These are phyloP conservation scores for Eucalyptus dawsonii DNA, from an alignment of 345 rosid genomes.

Conservation along the genomic window DNA sequence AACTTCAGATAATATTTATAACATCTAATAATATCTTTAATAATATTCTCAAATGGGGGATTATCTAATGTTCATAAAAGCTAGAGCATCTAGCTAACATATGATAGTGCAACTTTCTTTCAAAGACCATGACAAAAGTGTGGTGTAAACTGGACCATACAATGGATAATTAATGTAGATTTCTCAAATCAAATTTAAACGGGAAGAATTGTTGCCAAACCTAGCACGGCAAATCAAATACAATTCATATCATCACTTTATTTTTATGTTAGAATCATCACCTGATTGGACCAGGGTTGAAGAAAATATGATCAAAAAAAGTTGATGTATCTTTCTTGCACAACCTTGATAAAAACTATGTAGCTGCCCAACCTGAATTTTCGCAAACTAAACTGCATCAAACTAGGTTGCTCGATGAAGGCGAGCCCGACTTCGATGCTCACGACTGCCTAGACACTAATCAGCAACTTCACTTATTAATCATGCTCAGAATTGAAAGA, in stretches of 20 bases:
- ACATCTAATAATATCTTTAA: not conserved
- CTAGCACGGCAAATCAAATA: not conserved
- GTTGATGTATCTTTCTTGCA: not conserved
- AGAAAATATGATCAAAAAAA: not conserved
- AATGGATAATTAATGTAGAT: not conserved
- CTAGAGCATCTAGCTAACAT: not conserved
- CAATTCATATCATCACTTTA: not conserved
- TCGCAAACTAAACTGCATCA: not conserved
- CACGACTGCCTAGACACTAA: not conserved
- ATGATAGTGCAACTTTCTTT: not conserved
- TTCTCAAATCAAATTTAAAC: not conserved
- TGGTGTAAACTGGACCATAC: not conserved
- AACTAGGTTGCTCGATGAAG: not conserved
- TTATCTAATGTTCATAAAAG: not conserved
- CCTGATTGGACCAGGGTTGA: not conserved
- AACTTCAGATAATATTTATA: not conserved
- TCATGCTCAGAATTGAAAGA: not conserved
- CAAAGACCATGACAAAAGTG: not conserved
- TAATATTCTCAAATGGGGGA: not conserved
- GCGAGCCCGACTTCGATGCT: not conserved
- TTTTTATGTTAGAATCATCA: too few relatives aligned
- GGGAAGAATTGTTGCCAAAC: not conserved
- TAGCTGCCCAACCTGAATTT: not conserved
- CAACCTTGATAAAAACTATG: not conserved
- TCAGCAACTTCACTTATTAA: not conserved